These are phyloP conservation scores for Meyerozyma elateridarum DNA, from an alignment of 1,139 yeast species.

Conservation along the genomic window DNA sequence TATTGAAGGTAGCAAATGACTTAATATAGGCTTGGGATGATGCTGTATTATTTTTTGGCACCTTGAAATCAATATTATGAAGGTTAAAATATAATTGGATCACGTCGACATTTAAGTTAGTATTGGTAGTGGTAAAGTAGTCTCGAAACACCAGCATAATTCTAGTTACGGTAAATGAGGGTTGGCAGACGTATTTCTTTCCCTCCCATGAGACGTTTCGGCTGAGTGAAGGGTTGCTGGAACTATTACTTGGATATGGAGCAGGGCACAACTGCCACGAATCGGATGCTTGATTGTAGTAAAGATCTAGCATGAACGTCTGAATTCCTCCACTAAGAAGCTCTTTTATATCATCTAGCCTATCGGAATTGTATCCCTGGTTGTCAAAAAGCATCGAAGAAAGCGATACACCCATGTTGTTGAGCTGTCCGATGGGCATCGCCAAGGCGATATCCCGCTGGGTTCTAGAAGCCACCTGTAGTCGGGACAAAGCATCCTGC, in stretches of 20 bases:
- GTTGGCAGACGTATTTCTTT: slow-evolving; percentile 33
- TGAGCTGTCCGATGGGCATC: slow-evolving; percentile 53
- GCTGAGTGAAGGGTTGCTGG: slow-evolving; percentile 7
- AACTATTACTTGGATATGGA: slow-evolving; percentile 10
- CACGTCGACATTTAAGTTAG: slow-evolving; percentile 50
- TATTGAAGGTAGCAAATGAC: slow-evolving; percentile 4
- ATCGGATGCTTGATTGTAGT: slow-evolving; percentile 50
- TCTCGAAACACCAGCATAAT: slow-evolving; percentile 31
- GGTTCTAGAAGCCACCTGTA: slow-evolving; percentile 31
- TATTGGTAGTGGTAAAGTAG: slow-evolving; percentile 47
- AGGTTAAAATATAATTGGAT: slow-evolving; percentile 51
- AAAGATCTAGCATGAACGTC: slow-evolving; percentile 55
- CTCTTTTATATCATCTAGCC: slow-evolving; percentile 33
- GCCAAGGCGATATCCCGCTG: slow-evolving; percentile 65
- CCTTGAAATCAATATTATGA: not conserved
- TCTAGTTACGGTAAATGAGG: slow-evolving; percentile 35
- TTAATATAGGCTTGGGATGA: slow-evolving; percentile 9
- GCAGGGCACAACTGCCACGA: slow-evolving; percentile 74
- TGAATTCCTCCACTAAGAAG: slow-evolving; percentile 50
- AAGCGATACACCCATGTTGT: slow-evolving; percentile 56
- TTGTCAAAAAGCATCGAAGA: slow-evolving; percentile 44
- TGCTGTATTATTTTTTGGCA: slow-evolving; percentile 5
- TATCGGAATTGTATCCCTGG: slow-evolving; percentile 44
- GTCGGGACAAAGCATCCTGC: no score
- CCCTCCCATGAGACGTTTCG: slow-evolving; percentile 23